phyloP scores from a whole-genome alignment of 495 filamentous ascomycete genomes.

The Hyphodiscus hymeniophilus region DNA sequence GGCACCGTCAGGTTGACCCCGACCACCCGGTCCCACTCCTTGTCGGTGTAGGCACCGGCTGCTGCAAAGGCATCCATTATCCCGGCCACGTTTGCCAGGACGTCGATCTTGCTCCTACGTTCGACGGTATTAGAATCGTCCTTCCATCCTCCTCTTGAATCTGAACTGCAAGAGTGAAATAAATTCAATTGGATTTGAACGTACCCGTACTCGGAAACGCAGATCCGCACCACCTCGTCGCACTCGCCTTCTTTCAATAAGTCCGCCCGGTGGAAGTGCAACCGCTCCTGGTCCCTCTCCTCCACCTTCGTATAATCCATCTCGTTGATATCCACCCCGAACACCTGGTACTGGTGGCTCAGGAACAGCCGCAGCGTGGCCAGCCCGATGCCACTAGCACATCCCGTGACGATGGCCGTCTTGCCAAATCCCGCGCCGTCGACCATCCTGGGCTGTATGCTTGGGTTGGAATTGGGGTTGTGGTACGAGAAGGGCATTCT shows the following conservation, averaged over 20 bases:
- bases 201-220: slow-evolving; percentile 25
- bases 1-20: slow-evolving; percentile 31
- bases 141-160: too few relatives aligned
- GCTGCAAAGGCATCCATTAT: slow-evolving; percentile 30
- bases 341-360: slow-evolving; percentile 29
- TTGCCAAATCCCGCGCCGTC: slow-evolving; percentile 16
- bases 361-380: slow-evolving; percentile 31
- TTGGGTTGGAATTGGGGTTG: too few relatives aligned
- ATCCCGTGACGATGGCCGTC: slow-evolving; percentile 33
- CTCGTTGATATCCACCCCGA: slow-evolving; percentile 28
- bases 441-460: background rate
- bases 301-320: slow-evolving; percentile 26
- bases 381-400: slow-evolving; percentile 34
- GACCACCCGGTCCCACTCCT: slow-evolving; percentile 28
- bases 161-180: too few relatives aligned
- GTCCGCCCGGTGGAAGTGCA: slow-evolving; percentile 29
- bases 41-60: slow-evolving; percentile 26
- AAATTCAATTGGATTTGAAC: too few relatives aligned
- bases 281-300: slow-evolving; percentile 22
- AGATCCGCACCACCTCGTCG: slow-evolving; percentile 27
- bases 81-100: slow-evolving; percentile 34
- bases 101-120: slow-evolving; percentile 23
- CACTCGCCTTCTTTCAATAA: slow-evolving; percentile 20
- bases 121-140: too few relatives aligned
- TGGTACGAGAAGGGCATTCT: too few relatives aligned